Percentiles rank a stretch among this genome's conserved stretches.
These are phyloP conservation scores for Clonostachys solani DNA, from an alignment of 2,329 filamentous ascomycete genomes.

Conservation along the genomic window DNA sequence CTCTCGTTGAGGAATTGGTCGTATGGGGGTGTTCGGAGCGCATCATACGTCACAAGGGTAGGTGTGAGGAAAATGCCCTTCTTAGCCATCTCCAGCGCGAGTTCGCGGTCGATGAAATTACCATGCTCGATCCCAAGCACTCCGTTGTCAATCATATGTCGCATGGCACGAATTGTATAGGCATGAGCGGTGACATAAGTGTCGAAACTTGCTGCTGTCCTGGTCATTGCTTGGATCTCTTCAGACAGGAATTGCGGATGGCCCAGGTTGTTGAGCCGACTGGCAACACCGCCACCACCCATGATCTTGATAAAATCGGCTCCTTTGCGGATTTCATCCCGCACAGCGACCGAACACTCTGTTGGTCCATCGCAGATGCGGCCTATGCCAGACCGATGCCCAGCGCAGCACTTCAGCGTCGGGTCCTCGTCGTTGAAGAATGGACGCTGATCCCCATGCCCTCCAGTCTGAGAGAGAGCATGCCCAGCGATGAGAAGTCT, in stretches of 20 bases:
- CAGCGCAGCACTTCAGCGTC: constrained; percentile 33
- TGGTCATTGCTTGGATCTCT: constrained; percentile 49
- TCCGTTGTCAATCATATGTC: constrained; percentile 46
- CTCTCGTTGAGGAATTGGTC: constrained; percentile 35
- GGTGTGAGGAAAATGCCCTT: constrained; percentile 45
- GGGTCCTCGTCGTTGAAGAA: constrained; percentile 27
- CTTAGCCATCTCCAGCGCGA: constrained; percentile 43
- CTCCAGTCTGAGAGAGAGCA: constrained; percentile 51
- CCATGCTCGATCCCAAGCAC: constrained; percentile 47
- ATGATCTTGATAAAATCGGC: constrained; percentile 62
- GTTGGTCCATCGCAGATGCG: constrained; percentile 48
- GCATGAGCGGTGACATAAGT: constrained; percentile 55
- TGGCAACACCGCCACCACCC: constrained; percentile 48
- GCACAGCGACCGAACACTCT: constrained; percentile 43
- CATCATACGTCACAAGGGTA: constrained; percentile 46
- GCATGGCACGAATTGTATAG: constrained; percentile 50
- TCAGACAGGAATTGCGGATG: constrained; percentile 48
- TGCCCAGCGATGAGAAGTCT: constrained; percentile 49
- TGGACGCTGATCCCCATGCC: constrained; percentile 44
- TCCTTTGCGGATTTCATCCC: constrained; percentile 50
- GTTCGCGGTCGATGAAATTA: constrained; percentile 34
- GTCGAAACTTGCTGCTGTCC: constrained; percentile 39
- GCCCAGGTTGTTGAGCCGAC: constrained; percentile 32
- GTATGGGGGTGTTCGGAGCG: constrained; percentile 40
- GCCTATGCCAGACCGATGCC: constrained; percentile 12